Conservation (phyloP, 108 stramenopile genomes). For the Nitzschia sp. region DNA sequence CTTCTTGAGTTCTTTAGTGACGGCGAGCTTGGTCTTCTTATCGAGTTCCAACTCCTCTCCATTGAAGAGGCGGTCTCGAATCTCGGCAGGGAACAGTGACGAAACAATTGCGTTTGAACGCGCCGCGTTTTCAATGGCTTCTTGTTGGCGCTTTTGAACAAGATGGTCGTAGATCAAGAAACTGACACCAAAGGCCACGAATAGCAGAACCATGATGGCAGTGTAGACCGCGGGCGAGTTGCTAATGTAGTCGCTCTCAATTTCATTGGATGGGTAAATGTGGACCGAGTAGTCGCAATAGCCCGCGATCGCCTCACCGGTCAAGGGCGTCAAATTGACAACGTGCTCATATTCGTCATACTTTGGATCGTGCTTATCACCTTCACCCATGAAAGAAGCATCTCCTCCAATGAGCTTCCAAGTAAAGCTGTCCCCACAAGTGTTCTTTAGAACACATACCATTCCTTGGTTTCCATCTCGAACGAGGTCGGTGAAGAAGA, state of each 20-base stretch:
- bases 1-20: background rate
- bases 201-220: background rate
- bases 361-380: slow-evolving; percentile 15
- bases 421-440: slow-evolving; percentile 30
- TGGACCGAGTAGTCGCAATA: slow-evolving; percentile 14
- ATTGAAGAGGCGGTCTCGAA: slow-evolving; percentile 59
- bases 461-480: slow-evolving; percentile 21
- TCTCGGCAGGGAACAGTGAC: slow-evolving; percentile 51
- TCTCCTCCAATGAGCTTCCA: slow-evolving; percentile 23
- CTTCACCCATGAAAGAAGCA: slow-evolving; percentile 21
- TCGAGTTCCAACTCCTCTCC: too few species aligned
- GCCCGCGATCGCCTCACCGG: background rate
- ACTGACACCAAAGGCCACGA: background rate
- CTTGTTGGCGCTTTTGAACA: slow-evolving; percentile 12
- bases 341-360: slow-evolving; percentile 4
- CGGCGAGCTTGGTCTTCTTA: background rate
- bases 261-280: slow-evolving; percentile 15
- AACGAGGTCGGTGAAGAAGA: slow-evolving; percentile 20
- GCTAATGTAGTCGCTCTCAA: slow-evolving; percentile 1
- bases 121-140: slow-evolving; percentile 24
- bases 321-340: background rate
- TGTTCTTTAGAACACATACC: slow-evolving; percentile 35
- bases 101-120: slow-evolving; percentile 50
- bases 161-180: slow-evolving; percentile 17
- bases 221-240: background rate